Evolutionary conservation across 768 basidiomycete genomes (phyloP).

Genomic region (Suillus brevipes): DNA sequence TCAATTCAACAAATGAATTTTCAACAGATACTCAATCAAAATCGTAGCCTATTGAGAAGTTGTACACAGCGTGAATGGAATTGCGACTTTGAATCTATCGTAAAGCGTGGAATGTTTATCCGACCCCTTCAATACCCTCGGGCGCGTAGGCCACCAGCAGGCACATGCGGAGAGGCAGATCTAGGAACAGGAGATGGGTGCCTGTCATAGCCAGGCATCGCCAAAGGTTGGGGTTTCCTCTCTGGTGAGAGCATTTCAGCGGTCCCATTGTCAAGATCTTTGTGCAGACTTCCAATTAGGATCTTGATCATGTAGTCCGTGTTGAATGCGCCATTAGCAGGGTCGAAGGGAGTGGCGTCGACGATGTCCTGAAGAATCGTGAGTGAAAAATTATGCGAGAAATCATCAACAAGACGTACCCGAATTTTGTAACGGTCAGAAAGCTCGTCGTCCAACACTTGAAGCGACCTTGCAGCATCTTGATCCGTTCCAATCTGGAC

Average conservation of each 20-base stretch:
- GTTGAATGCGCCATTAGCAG: conserved; percentile 29
- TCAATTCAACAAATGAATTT: not conserved
- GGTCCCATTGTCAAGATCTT: conserved; percentile 18
- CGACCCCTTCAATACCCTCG: not conserved
- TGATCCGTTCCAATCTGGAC: conserved; percentile 45
- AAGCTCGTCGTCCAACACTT: conserved; percentile 42
- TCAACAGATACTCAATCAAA: not conserved
- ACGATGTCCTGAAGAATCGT: conserved; percentile 41
- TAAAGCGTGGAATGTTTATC: not conserved
- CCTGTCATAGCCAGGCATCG: not conserved
- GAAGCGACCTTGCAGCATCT: conserved; percentile 40
- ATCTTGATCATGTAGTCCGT: conserved; percentile 38
- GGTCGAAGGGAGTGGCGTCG: conserved; percentile 44
- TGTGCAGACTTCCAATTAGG: conserved; percentile 28
- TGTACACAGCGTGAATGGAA: not conserved
- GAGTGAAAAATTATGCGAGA: conserved; percentile 3
- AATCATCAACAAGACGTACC: conserved; percentile 13
- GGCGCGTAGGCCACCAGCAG: not conserved
- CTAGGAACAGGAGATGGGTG: not conserved
- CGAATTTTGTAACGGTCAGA: conserved; percentile 31
- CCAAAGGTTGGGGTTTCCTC: not conserved
- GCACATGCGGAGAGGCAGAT: not conserved
- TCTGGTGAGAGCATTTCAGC: conserved; percentile 16
- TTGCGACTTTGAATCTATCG: not conserved
- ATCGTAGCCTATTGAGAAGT: not conserved